A percentile compares a stretch with the other conserved stretches of the same genome.
phyloP scores from a whole-genome alignment of 305 asterid species.

The Fraxinus xanthoxyloides region DNA sequence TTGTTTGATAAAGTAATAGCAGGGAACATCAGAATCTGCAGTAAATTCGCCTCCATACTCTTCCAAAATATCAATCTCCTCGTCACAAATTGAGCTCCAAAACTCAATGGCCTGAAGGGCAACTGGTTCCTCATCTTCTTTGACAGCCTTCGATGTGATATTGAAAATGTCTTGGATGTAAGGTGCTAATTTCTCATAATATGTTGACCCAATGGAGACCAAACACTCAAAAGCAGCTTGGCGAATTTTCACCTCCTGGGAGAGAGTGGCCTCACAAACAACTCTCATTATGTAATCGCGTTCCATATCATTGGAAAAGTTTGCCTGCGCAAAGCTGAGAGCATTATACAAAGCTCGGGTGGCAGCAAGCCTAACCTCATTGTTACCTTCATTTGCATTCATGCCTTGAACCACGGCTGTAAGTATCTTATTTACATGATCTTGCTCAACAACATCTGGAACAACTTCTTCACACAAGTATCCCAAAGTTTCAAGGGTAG shows the following conservation, averaged over 20 bases:
- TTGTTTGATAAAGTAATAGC: slow-evolving; percentile 80
- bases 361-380: slow-evolving; percentile 85
- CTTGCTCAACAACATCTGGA: slow-evolving; percentile 78
- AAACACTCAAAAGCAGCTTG: slow-evolving; percentile 91
- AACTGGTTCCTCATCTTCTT: slow-evolving; percentile 82
- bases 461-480: slow-evolving; percentile 91
- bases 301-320: slow-evolving; percentile 85
- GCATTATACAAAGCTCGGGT: slow-evolving; percentile 85
- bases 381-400: slow-evolving; percentile 69
- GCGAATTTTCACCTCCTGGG: slow-evolving; percentile 78
- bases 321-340: slow-evolving; percentile 91
- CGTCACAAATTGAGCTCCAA: slow-evolving; percentile 92
- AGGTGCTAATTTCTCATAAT: slow-evolving; percentile 78
- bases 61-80: slow-evolving; percentile 86
- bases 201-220: slow-evolving; percentile 81
- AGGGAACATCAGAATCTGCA: slow-evolving; percentile 74
- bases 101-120: slow-evolving; percentile 95
- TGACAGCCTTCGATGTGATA: slow-evolving; percentile 81
- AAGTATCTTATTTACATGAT: slow-evolving; percentile 81
- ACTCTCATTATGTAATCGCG: slow-evolving; percentile 93
- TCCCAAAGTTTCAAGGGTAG: slow-evolving; percentile 85
- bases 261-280: slow-evolving; percentile 82
- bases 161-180: slow-evolving; percentile 78
- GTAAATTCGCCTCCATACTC: slow-evolving; percentile 76
- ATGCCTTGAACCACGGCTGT: slow-evolving; percentile 95